Evolutionary conservation across 2,329 filamentous ascomycete genomes (phyloP).

Genomic region (Penicillium sp.): DNA sequence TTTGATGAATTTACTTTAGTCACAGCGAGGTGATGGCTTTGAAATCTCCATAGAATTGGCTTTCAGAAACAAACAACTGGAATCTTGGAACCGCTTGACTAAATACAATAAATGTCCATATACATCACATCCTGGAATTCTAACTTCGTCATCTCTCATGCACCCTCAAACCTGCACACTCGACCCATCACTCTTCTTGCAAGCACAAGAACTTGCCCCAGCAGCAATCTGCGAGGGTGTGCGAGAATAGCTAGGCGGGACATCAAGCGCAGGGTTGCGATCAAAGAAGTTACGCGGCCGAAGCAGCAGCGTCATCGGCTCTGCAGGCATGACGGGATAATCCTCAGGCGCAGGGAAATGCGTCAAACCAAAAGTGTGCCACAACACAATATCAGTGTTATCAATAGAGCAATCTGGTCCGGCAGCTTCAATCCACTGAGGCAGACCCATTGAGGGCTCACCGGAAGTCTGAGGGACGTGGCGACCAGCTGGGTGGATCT

Average conservation of each 20-base stretch:
- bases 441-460: constrained; percentile 66
- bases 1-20: too few relatives aligned
- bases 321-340: constrained; percentile 85
- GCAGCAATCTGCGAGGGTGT: constrained; percentile 64
- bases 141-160: background rate
- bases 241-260: constrained; percentile 68
- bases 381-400: constrained; percentile 81
- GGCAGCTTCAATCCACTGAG: constrained; percentile 64
- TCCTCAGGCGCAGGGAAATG: constrained; percentile 88
- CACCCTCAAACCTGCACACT: constrained; percentile 35
- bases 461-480: constrained; percentile 86
- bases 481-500: constrained; percentile 78
- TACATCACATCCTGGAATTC: background rate
- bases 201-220: constrained; percentile 32
- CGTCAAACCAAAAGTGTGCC: constrained; percentile 89
- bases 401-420: constrained; percentile 64
- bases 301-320: constrained; percentile 75
- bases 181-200: constrained; percentile 37
- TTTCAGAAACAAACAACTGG: too few relatives aligned
- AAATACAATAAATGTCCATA: background rate
- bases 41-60: background rate
- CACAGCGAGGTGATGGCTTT: background rate
- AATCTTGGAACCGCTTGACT: background rate
- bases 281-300: constrained; percentile 78
- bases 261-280: constrained; percentile 72